These are phyloP conservation scores for Paraconiothyrium sp. DNA, from an alignment of 2,329 filamentous ascomycete genomes.

Conservation along the genomic window DNA sequence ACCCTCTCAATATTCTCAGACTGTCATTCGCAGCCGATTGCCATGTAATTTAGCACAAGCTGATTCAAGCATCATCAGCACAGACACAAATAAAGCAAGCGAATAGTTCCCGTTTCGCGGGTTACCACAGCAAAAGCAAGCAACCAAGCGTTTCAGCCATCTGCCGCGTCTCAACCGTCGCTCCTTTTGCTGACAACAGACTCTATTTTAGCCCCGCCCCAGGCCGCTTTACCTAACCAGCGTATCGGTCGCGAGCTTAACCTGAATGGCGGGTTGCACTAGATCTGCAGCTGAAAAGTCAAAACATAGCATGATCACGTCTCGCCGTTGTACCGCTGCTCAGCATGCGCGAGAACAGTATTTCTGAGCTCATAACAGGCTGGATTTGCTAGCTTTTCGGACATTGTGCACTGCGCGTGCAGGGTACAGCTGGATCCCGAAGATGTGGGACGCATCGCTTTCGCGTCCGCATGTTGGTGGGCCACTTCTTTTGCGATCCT, in stretches of 20 bases:
- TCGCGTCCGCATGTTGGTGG: not conserved
- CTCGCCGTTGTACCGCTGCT: slow-evolving; percentile 1
- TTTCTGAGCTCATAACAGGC: not conserved
- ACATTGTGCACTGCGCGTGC: not conserved
- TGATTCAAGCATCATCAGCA: not conserved
- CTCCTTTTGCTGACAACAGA: not conserved
- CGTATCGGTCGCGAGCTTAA: not conserved
- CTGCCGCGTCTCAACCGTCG: not conserved
- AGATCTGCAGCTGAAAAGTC: not conserved
- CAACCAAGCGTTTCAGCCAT: not conserved
- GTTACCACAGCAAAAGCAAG: slow-evolving; percentile 6
- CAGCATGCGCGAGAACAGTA: not conserved
- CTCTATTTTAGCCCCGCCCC: not conserved
- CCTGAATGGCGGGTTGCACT: slow-evolving; percentile 5
- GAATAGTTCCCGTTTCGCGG: not conserved
- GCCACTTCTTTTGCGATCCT: not conserved
- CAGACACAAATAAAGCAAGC: not conserved
- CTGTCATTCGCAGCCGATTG: slow-evolving; percentile 5
- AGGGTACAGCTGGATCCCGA: not conserved
- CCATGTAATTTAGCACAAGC: slow-evolving; percentile 5
- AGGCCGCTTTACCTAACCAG: not conserved
- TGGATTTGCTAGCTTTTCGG: not conserved
- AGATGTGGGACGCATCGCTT: slow-evolving; percentile 8
- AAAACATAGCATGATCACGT: not conserved
- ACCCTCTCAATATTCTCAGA: slow-evolving; percentile 7